A percentile compares a stretch with the other conserved stretches of the same genome.
Conservation (phyloP, 768 basidiomycete species). For the Leccinum barrowsii region DNA sequence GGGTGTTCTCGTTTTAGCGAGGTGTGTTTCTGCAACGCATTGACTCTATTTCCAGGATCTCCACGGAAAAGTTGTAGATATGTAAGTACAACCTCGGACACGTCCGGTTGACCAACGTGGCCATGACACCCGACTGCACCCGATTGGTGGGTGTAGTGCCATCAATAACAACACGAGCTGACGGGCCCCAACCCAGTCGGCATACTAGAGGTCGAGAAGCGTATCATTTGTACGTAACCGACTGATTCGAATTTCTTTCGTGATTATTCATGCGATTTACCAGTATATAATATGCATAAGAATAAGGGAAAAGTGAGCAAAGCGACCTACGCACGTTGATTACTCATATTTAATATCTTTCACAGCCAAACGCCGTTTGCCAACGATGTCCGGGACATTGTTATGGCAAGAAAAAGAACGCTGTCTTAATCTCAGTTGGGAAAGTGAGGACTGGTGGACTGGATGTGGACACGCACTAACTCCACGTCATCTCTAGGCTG, state of each 20-base stretch:
- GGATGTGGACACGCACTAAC: conserved; percentile 4
- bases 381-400: conserved; percentile 52
- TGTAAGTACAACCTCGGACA: conserved; percentile 39
- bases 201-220: conserved; percentile 50
- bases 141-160: conserved; percentile 50
- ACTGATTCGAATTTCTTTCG: not conserved
- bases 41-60: conserved; percentile 35
- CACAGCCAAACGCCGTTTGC: conserved; percentile 51
- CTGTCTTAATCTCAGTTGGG: conserved; percentile 40
- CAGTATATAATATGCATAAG: conserved; percentile 49
- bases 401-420: conserved; percentile 42
- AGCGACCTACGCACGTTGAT: not conserved
- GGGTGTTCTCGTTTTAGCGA: conserved; percentile 10
- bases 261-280: conserved; percentile 1
- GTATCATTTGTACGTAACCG: conserved; percentile 44
- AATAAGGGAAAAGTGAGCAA: conserved; percentile 42
- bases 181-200: conserved; percentile 44
- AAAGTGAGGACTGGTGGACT: conserved; percentile 19
- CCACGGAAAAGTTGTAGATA: conserved; percentile 42
- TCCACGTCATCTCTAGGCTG: conserved; percentile 41
- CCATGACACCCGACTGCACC: conserved; percentile 43
- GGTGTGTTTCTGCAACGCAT: conserved; percentile 14
- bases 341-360: conserved; percentile 10
- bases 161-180: conserved; percentile 35
- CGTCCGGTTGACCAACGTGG: conserved; percentile 47